Conservation (phyloP, 768 basidiomycete genomes). For the Pisolithus orientalis region DNA sequence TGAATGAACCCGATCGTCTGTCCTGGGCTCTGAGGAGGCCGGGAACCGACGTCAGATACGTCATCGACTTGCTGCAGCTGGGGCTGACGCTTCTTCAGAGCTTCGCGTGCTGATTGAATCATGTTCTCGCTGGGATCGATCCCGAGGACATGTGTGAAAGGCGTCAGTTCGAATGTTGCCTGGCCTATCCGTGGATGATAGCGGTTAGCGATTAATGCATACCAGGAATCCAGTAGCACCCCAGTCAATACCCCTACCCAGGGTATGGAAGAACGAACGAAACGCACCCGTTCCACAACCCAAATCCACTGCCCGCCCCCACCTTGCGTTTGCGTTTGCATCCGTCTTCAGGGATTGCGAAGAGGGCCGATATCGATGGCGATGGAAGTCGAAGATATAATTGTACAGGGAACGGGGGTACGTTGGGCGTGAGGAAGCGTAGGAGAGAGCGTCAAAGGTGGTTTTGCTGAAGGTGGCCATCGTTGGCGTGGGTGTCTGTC, state of each 20-base stretch:
- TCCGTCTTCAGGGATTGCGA: background rate
- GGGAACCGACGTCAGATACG: background rate
- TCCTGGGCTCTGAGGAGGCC: slow-evolving; percentile 4
- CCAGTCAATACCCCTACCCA: background rate
- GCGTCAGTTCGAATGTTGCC: slow-evolving; percentile 38
- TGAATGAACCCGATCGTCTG: slow-evolving; percentile 26
- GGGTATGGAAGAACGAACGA: background rate
- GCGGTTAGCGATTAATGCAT: no score
- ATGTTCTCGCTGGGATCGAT: slow-evolving; percentile 73
- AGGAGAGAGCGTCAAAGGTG: slow-evolving; percentile 60
- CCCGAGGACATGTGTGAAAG: slow-evolving; percentile 58
- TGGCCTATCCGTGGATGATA: slow-evolving; percentile 43
- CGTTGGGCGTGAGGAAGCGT: slow-evolving; percentile 38
- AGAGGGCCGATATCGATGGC: slow-evolving; percentile 6
- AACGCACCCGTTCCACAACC: slow-evolving; percentile 65
- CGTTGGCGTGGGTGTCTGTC: no score
- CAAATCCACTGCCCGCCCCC: slow-evolving; percentile 61
- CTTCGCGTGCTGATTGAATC: slow-evolving; percentile 47
- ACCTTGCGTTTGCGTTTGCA: slow-evolving; percentile 19
- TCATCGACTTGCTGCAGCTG: background rate
- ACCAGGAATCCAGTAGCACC: background rate
- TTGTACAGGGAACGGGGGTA: slow-evolving; percentile 33
- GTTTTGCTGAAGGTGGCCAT: slow-evolving; percentile 73
- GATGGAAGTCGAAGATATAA: slow-evolving; percentile 56
- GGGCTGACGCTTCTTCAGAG: slow-evolving; percentile 7